A percentile compares a stretch with the other conserved stretches of the same genome.
Conservation (phyloP, 163 green algal genomes). For the Chloromonas sp. region DNA sequence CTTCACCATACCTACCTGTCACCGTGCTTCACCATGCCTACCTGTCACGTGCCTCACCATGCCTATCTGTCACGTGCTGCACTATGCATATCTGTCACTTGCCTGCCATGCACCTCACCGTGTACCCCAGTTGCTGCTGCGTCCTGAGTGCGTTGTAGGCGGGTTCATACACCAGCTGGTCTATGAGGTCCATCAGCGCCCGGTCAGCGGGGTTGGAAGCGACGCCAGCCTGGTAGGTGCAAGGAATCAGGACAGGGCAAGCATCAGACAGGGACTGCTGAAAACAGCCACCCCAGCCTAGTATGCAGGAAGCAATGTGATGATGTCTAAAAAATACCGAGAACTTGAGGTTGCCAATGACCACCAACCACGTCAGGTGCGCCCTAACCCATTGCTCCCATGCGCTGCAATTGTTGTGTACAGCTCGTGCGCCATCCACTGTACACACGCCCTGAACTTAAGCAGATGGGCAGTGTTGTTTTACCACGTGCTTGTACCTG, state of each 20-base stretch:
- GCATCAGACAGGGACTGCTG: not conserved
- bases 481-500: constrained; percentile 29
- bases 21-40: not conserved
- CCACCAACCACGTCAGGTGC: too few relatives aligned
- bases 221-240: too few relatives aligned
- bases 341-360: too few relatives aligned
- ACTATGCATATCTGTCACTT: too few relatives aligned
- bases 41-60: not conserved
- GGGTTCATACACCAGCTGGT: constrained; percentile 73
- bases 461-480: too few relatives aligned
- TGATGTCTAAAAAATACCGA: not conserved
- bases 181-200: constrained; percentile 33
- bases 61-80: too few relatives aligned
- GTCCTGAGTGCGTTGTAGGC: constrained; percentile 83
- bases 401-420: too few relatives aligned
- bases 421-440: too few relatives aligned
- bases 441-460: too few relatives aligned
- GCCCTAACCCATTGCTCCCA: too few relatives aligned
- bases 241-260: not conserved
- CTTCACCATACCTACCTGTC: not conserved
- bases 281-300: not conserved
- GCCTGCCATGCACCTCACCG: not conserved
- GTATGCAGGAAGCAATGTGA: not conserved
- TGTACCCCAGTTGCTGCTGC: constrained; percentile 92
- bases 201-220: constrained; percentile 5